Evolutionary conservation across 176 grass and related monocot genomes (phyloP), one percentile per base, ranked within the genome.

Genomic region (Eragrostis curvula): DNA sequence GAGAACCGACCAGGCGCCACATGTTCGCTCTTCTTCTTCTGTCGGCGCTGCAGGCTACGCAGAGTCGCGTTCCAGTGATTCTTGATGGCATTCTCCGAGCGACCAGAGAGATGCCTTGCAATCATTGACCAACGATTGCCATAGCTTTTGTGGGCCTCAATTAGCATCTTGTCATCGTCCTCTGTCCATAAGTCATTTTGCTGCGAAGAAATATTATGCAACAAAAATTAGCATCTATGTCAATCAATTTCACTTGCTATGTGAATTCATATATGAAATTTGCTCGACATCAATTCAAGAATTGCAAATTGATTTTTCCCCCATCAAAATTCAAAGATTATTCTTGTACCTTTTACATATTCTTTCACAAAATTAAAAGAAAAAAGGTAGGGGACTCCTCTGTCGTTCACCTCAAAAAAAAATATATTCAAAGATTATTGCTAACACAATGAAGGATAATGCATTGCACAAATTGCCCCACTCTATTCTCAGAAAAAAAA

Each of bases 61-160:
- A 82, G 86, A 15, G 90, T 98, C 5, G 95, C 92, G 29, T 98
- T 98, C 92, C 92, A 95, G 49, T 93, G 95, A 50, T 98, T 98
- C 86, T 98, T 98, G 66, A 98, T 83, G 13, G 75, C 57, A 68
- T 98, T 98, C 81, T 98, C 90, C 3, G 92, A 89, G 16, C 90
- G 71, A 12, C 92, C 95, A 0, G 86, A 70, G 40, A 98, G 81
- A 52, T 79, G 48, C 62, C 42, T 89, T 0, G 92, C 88, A 5
- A 95, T 98, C 15, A 67, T 47, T 1, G 88, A 85, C 96, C 92
- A 98, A 18, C 81, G 47, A 28, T 93, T 98, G 29, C 96, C 96
- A 2, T 78, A 83, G 11, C 17, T 12, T 50, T 46, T 85, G 56
- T 98, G 92, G 0, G 90, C 88, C 43, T 73, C 61, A 3, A 91